A percentile compares a stretch with the other conserved stretches of the same genome.
Conservation (phyloP, 768 basidiomycete genomes). For the Collybia sp. region DNA sequence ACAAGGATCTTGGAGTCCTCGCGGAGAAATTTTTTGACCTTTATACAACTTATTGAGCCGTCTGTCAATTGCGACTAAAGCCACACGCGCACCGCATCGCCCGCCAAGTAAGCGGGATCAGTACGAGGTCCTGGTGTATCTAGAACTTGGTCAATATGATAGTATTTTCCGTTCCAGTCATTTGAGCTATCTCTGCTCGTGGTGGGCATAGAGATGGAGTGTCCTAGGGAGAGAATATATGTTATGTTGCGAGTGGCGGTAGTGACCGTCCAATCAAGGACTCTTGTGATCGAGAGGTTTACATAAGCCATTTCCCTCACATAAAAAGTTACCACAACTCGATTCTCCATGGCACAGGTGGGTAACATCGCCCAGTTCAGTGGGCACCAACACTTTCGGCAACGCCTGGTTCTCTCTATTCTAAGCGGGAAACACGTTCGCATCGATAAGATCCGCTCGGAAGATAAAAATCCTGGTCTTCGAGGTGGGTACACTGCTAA, state of each 20-base stretch:
- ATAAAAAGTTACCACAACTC: slow-evolving; percentile 1
- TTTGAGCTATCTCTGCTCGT: slow-evolving; percentile 1
- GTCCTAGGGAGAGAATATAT: not conserved
- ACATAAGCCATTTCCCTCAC: not conserved
- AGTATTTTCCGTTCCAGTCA: slow-evolving; percentile 61
- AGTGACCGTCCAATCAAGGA: slow-evolving; percentile 7
- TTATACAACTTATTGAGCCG: not conserved
- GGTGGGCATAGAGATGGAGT: slow-evolving; percentile 4
- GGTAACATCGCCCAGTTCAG: slow-evolving; percentile 52
- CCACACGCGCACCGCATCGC: slow-evolving; percentile 58
- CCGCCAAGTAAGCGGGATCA: slow-evolving; percentile 77
- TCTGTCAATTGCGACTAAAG: not conserved
- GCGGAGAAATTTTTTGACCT: slow-evolving; percentile 89
- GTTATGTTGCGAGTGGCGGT: not conserved
- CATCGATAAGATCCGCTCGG: slow-evolving; percentile 83
- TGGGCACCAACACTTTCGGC: slow-evolving; percentile 79
- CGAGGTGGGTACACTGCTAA: slow-evolving; percentile 46
- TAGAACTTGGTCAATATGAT: slow-evolving; percentile 82
- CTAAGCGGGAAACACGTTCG: slow-evolving; percentile 82
- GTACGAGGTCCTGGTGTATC: slow-evolving; percentile 88
- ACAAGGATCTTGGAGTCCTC: slow-evolving; percentile 89
- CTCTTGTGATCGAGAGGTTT: slow-evolving; percentile 2
- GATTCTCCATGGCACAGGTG: slow-evolving; percentile 35
- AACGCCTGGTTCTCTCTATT: slow-evolving; percentile 84
- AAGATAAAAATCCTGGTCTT: slow-evolving; percentile 95